Base-by-base conservation (phyloP, 805 yeast genomes). In the Metschnikowia continentalis region DNA sequence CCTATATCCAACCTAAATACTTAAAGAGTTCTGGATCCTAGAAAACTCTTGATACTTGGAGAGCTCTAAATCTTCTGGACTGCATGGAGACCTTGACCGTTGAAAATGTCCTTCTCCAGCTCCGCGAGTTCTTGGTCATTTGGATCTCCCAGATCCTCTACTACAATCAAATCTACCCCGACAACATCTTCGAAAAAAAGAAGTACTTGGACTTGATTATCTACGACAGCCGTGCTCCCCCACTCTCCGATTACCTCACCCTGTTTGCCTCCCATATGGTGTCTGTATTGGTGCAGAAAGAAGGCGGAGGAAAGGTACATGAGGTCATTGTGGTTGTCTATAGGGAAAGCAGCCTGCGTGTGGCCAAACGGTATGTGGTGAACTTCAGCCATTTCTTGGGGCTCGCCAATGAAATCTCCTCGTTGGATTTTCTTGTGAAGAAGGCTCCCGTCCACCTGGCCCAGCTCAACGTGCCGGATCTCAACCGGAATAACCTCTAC, bases 101-200 rank as follows among this genome's bases (percentile, higher is more conserved):
- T 19, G 65, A 64, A 36, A 62, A 59, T 33, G 58, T 76, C 6
- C 47, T 74, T 6, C 52, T 65, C 2, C 58, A 73, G 5, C 50
- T 82, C 5, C 65, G 76, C 30, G 86, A 81, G 58, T 76, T 82
- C 47, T 52, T 84, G 11, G 66, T 70, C 2, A 79, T 77, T 0
- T 74, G 78, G 68, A 60, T 80, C 8, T 84, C 84, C 52, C 80
- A 80, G 39, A 70, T 84, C 1, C 64, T 84, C 45, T 83, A 78
- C 61, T 66, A 76, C 46, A 74, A 82, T 43, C 61, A 66, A 1
- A 65, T 86, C 0, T 86, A 86, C 57, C 84, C 84, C 0, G 58
- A 51, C 1, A 75, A 70, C 46, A 71, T 84, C 0, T 87, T 79
- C 60, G 69, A 66, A 20, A 60, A 62, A 11, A 66, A 68, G 3